Conservation (phyloP, 768 basidiomycete genomes). For the Paxillus involutus region DNA sequence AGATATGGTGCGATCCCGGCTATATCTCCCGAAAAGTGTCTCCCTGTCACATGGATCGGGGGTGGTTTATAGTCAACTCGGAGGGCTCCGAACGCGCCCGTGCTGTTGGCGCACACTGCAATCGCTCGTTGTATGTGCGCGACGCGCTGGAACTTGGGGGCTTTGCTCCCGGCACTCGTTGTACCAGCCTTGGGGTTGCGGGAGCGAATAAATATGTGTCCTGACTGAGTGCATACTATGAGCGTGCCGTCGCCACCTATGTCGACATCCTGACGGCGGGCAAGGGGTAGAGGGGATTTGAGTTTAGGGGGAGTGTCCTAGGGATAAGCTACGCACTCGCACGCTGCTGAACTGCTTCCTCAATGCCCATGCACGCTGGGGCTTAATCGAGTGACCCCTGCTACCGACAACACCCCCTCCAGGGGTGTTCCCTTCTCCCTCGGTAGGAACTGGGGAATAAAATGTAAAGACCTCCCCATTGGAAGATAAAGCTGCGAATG, state of each 20-base stretch:
- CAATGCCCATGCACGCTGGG: conserved; percentile 90
- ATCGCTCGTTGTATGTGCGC: conserved; percentile 84
- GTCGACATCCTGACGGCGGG: conserved; percentile 68
- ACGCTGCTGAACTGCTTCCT: conserved; percentile 86
- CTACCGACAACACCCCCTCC: conserved; percentile 16
- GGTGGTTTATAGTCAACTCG: conserved; percentile 67
- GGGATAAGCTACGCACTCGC: conserved; percentile 42
- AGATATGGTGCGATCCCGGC: conserved; percentile 63
- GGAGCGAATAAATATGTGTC: conserved; percentile 87
- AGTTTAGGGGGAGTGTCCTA: not conserved
- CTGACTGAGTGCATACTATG: conserved; percentile 91
- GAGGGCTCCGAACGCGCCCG: conserved; percentile 87
- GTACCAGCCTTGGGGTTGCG: conserved; percentile 40
- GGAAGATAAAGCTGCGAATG: conserved; percentile 79
- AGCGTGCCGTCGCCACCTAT: conserved; percentile 85
- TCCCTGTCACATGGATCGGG: conserved; percentile 55
- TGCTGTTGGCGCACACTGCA: conserved; percentile 79
- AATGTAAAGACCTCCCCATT: conserved; percentile 95
- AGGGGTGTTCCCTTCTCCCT: conserved; percentile 19
- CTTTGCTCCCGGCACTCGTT: conserved; percentile 37
- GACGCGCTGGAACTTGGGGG: conserved; percentile 77
- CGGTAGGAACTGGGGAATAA: conserved; percentile 39
- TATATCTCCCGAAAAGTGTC: conserved; percentile 64
- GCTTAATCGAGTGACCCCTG: conserved; percentile 54
- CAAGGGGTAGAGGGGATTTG: not conserved